Base-by-base conservation (phyloP, 768 basidiomycete genomes). In the Agaricus subrufescens region DNA sequence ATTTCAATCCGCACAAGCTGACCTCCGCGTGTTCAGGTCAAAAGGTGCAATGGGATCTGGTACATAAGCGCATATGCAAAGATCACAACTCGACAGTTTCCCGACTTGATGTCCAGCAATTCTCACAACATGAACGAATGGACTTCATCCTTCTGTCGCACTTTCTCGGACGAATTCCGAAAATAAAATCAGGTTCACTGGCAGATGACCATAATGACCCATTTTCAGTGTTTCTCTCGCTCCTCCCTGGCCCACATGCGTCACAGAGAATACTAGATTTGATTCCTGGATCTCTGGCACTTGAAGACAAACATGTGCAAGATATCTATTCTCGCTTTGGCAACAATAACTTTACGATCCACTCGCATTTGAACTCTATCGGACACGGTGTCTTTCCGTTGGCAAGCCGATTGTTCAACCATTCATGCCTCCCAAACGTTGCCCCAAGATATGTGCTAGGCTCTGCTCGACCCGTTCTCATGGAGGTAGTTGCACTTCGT, bases 311-410 rank as follows among this genome's bases (percentile, higher is more conserved):
- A 3, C 63, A 73, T 1, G 53, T 69, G 30, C 50, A 63, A 3
- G 68, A 67, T 0, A 52, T 88, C 1, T 84, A 82, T 64, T 62
- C 74, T 4, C 82, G 87, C 45, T 91, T 88, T 60, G 82, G 82
- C 42, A 92, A 90, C 72, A 93, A 92, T 68, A 91, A 93, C 62
- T 92, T 91, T 66, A 76, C 83, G 9, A 71, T 92, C 25, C 86
- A 90, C 62, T 86, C 85, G 2, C 87, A 90, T 72, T 71, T 91
- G 40, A 80, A 71, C 14, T 78, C 85, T 1, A 73, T 86, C 62
- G 91, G 82, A 0, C 85, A 91, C 70, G 91, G 88, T 0, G 74
- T 90, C 38, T 91, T 89, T 58, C 89, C 91, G 7, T 67, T 82
- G 9, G 85, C 91, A 1, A 92, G 91, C 63, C 77, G 89, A n/a